Base-by-base conservation (phyloP, 2,329 filamentous ascomycete genomes). In the Oidium heveae region DNA sequence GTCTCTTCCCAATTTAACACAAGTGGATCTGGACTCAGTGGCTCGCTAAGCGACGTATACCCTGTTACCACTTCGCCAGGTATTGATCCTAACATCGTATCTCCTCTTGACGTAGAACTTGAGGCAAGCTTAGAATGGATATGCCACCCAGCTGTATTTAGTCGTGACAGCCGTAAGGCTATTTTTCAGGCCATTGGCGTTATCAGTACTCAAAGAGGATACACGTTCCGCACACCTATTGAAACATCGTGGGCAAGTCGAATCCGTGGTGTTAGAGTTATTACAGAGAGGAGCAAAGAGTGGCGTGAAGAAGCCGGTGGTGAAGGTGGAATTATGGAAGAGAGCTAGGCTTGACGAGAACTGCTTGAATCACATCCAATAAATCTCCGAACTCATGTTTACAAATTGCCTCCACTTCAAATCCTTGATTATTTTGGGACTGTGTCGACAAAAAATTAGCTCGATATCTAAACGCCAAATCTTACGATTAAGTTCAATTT, bases 111-210 rank as follows among this genome's bases (percentile, higher is more conserved):
- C 66, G 78, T 84, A 0, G 91, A 98, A 67, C 76, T 98, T 36
- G 86, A 94, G 66, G 78, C 84, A 36, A 86, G 84, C 53, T 71
- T 98, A 16, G 91, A 98, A 68, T 98, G 91, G 91, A 96, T 98
- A 67, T 87, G 84, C 65, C 91, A 98, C 64, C 91, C 91, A 1
- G 88, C 88, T 1, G 86, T 96, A 1, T 98, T 98, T 65, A 82
- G 84, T 9, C 80, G 91, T 39, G 91, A 98, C 66, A 91, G 85
- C 56, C 81, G 91, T 63, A 98, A 98, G 71, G 86, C 89, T 4
- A 88, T 98, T 1, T 73, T 98, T 24, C 91, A 98, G 67, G 86
- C 88, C 16, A 96, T 98, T 60, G 89, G 91, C 7, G 88, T 96
- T 58, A 95, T 98, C 61, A 91, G 85, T 63, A 93, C 85, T 7